Evolutionary conservation across 495 filamentous ascomycete genomes (phyloP).

Genomic region (Niebla homalea): DNA sequence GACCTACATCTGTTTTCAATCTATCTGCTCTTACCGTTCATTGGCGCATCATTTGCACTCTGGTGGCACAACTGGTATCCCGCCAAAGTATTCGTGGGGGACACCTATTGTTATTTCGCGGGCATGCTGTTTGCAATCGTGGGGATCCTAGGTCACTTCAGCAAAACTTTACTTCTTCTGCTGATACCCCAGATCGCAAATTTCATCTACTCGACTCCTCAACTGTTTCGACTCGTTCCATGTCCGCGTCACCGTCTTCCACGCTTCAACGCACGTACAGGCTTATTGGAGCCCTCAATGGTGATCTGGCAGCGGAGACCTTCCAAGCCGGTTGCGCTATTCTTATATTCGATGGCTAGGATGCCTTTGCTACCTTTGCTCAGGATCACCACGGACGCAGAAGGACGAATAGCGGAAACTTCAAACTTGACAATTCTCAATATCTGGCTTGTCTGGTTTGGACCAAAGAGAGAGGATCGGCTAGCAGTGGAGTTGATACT

Average conservation of each 20-base stretch:
- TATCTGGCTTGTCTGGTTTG: slow-evolving; percentile 91
- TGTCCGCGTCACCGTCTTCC: slow-evolving; percentile 89
- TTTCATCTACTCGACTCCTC: slow-evolving; percentile 82
- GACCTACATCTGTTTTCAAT: slow-evolving; percentile 93
- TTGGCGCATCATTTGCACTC: slow-evolving; percentile 80
- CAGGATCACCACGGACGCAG: slow-evolving; percentile 46
- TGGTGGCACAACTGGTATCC: slow-evolving; percentile 94
- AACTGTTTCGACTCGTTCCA: slow-evolving; percentile 77
- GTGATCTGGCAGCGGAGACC: slow-evolving; percentile 69
- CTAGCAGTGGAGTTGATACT: slow-evolving; percentile 61
- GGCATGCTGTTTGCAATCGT: slow-evolving; percentile 98
- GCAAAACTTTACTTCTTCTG: slow-evolving; percentile 84
- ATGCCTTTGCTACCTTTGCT: slow-evolving; percentile 50
- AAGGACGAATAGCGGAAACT: slow-evolving; percentile 62
- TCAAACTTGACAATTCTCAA: slow-evolving; percentile 91
- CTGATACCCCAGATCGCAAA: slow-evolving; percentile 95
- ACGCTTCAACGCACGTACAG: slow-evolving; percentile 70
- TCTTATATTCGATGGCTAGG: slow-evolving; percentile 48
- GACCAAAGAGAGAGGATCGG: slow-evolving; percentile 76
- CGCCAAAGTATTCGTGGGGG: slow-evolving; percentile 86
- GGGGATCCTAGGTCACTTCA: slow-evolving; percentile 91
- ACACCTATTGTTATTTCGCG: slow-evolving; percentile 98
- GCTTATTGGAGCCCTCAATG: slow-evolving; percentile 69
- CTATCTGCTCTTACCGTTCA: slow-evolving; percentile 85
- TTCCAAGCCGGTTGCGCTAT: slow-evolving; percentile 40